phyloP scores from a whole-genome alignment of 441 rosid genomes.

The Melastoma candidum region DNA sequence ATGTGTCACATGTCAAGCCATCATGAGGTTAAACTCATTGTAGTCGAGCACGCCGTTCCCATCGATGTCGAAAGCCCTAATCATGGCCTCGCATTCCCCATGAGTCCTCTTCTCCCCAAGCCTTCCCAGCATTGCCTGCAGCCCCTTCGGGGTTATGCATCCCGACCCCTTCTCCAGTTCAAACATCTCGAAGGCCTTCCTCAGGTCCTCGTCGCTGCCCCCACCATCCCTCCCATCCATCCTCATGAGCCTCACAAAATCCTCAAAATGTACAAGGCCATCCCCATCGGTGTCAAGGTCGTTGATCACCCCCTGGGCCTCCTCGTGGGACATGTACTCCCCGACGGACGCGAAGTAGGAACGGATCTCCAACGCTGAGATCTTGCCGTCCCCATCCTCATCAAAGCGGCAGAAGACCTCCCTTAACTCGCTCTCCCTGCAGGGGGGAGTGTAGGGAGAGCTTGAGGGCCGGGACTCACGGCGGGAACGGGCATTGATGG shows the following conservation, averaged over 20 bases:
- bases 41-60: too few relatives aligned
- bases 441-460: background rate
- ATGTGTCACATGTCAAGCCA: too few relatives aligned
- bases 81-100: too few relatives aligned
- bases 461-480: too few relatives aligned
- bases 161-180: too few relatives aligned
- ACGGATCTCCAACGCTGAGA: constrained; percentile 55
- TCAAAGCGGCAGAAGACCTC: constrained; percentile 53
- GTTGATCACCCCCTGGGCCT: constrained; percentile 40
- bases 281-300: constrained; percentile 63
- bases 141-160: too few relatives aligned
- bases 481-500: too few relatives aligned
- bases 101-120: too few relatives aligned
- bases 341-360: constrained; percentile 61
- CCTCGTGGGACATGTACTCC: constrained; percentile 52
- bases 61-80: too few relatives aligned
- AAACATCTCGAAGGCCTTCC: too few relatives aligned
- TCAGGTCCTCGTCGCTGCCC: constrained; percentile 14
- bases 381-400: constrained; percentile 51
- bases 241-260: constrained; percentile 48
- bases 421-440: constrained; percentile 31
- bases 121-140: too few relatives aligned
- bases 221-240: constrained; percentile 19
- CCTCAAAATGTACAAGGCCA: constrained; percentile 44
- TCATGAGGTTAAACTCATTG: too few relatives aligned